Conservation (phyloP, 1,139 yeast species). For the Candida albicans region DNA sequence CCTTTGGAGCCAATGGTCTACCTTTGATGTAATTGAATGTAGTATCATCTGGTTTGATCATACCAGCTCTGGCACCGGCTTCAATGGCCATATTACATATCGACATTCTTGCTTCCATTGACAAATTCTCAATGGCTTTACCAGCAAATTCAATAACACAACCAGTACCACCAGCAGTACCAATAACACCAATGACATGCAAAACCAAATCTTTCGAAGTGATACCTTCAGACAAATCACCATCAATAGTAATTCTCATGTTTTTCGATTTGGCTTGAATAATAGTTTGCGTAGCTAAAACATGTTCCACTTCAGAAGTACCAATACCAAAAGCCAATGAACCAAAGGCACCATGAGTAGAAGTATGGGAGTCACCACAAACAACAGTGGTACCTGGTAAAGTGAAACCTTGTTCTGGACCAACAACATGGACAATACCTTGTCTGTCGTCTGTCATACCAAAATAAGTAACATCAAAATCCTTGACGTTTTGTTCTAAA, state of each 20-base stretch:
- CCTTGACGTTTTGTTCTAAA: slow-evolving; percentile 86
- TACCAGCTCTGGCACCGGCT: slow-evolving; percentile 99
- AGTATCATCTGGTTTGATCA: slow-evolving; percentile 92
- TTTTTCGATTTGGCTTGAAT: slow-evolving; percentile 94
- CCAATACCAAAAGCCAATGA: slow-evolving; percentile 98
- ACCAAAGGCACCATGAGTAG: slow-evolving; percentile 98
- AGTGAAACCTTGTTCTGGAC: slow-evolving; percentile 98
- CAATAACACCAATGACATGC: slow-evolving; percentile 93
- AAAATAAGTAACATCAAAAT: slow-evolving; percentile 84
- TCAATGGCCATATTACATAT: slow-evolving; percentile 99
- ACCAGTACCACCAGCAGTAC: slow-evolving; percentile 99
- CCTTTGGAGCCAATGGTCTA: slow-evolving; percentile 92
- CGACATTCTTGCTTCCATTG: slow-evolving; percentile 99
- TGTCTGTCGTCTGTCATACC: slow-evolving; percentile 95
- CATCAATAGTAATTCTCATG: slow-evolving; percentile 86
- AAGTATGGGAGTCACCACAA: slow-evolving; percentile 98
- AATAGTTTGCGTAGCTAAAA: slow-evolving; percentile 93
- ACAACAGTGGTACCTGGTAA: slow-evolving; percentile 98
- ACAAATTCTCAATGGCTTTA: slow-evolving; percentile 80
- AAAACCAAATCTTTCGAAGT: slow-evolving; percentile 93
- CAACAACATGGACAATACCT: slow-evolving; percentile 97
- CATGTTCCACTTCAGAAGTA: slow-evolving; percentile 98
- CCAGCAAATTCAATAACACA: slow-evolving; percentile 96
- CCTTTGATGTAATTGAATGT: slow-evolving; percentile 89
- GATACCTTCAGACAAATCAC: slow-evolving; percentile 81